Conservation (phyloP, 192 early-diverging fungal species). For the Podila minutissima region DNA sequence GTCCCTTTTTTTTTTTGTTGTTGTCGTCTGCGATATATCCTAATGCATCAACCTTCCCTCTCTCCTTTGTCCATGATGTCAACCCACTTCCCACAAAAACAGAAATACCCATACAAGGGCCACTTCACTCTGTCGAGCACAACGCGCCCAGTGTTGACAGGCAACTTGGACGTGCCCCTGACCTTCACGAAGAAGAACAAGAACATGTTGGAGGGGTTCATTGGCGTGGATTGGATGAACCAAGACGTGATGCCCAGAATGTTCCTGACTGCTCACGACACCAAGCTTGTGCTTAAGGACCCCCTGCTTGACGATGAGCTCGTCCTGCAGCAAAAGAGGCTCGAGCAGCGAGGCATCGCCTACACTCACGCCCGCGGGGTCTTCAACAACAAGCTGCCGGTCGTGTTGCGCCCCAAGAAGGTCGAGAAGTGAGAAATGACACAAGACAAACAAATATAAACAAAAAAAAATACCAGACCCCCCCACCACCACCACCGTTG, state of each 20-base stretch:
- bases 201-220: conserved; percentile 3
- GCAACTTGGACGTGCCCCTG: not conserved
- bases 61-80: not conserved
- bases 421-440: not conserved
- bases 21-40: not conserved
- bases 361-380: not conserved
- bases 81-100: not conserved
- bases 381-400: not conserved
- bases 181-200: conserved; percentile 3
- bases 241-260: not conserved
- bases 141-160: not conserved
- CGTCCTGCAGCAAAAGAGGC: not conserved
- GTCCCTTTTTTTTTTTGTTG: not conserved
- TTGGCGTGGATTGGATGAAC: conserved; percentile 2
- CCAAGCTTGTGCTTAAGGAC: not conserved
- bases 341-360: not conserved
- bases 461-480: not conserved
- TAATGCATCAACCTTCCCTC: not conserved
- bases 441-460: not conserved
- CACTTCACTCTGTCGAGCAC: conserved; percentile 2
- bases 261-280: not conserved
- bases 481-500: too few relatives aligned
- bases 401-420: not conserved
- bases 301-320: not conserved
- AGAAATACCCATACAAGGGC: conserved; percentile 5